phyloP scores from a whole-genome alignment of 495 filamentous ascomycete genomes.

The Pseudomonodictys pantanalensis region DNA sequence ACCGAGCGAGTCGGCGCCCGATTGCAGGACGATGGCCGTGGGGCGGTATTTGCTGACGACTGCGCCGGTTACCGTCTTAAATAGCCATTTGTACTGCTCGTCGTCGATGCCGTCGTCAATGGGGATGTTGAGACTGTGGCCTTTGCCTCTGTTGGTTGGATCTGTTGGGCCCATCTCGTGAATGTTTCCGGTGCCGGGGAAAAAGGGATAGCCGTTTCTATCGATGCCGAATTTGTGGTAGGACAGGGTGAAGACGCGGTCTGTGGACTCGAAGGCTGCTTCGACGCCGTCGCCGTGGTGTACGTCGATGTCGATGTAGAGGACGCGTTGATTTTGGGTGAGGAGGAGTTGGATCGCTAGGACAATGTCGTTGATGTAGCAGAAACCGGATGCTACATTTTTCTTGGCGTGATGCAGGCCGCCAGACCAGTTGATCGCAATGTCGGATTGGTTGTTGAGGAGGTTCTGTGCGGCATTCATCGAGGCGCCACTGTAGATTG shows the following conservation, averaged over 20 bases:
- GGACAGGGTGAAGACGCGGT: slow-evolving; percentile 92
- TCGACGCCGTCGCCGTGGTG: slow-evolving; percentile 98
- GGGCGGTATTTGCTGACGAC: slow-evolving; percentile 76
- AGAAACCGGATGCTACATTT: slow-evolving; percentile 89
- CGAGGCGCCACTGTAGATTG: slow-evolving; percentile 84
- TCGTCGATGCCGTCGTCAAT: slow-evolving; percentile 84
- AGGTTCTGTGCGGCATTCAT: slow-evolving; percentile 90
- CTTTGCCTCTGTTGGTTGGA: slow-evolving; percentile 60
- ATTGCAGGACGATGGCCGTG: slow-evolving; percentile 88
- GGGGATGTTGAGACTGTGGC: slow-evolving; percentile 65
- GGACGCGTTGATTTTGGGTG: slow-evolving; percentile 80
- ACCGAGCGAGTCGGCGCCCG: slow-evolving; percentile 91
- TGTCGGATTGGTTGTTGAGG: slow-evolving; percentile 79
- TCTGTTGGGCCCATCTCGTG: slow-evolving; percentile 59
- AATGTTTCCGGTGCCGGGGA: slow-evolving; percentile 63
- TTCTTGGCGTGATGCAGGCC: slow-evolving; percentile 98
- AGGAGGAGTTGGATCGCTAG: slow-evolving; percentile 89
- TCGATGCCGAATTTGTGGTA: slow-evolving; percentile 94
- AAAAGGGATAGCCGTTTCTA: slow-evolving; percentile 54
- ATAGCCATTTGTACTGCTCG: slow-evolving; percentile 80
- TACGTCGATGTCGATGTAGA: slow-evolving; percentile 98
- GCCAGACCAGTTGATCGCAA: slow-evolving; percentile 98
- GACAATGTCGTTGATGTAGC: slow-evolving; percentile 98
- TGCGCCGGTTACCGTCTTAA: slow-evolving; percentile 72
- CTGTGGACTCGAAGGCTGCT: slow-evolving; percentile 93